Evolutionary conservation across 164 flowering plant species (phyloP).

Genomic region (Piper betle): DNA sequence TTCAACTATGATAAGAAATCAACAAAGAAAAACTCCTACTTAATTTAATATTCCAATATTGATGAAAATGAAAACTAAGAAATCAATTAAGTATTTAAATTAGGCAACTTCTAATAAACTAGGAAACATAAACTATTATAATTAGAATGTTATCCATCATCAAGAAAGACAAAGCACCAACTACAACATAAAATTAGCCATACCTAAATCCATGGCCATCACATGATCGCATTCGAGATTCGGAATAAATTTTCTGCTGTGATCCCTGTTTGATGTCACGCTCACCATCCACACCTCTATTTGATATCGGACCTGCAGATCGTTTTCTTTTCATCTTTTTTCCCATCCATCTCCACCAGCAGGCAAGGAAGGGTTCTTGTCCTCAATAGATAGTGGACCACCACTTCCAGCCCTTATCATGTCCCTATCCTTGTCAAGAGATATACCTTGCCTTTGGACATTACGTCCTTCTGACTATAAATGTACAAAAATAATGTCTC

Average conservation of each 20-base stretch:
- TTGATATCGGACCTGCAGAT: constrained; percentile 43
- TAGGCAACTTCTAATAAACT: too few species aligned
- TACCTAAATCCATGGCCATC: constrained; percentile 56
- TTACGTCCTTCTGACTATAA: constrained; percentile 54
- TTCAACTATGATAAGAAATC: too few species aligned
- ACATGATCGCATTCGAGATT: constrained; percentile 31
- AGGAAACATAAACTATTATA: too few species aligned
- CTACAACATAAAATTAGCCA: neutral
- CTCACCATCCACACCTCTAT: constrained; percentile 43
- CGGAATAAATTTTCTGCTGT: constrained; percentile 38
- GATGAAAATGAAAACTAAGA: too few species aligned
- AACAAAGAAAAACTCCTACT: too few species aligned
- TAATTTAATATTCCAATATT: too few species aligned
- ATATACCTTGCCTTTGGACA: constrained; percentile 34
- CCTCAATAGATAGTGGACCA: constrained; percentile 47
- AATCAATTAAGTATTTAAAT: too few species aligned
- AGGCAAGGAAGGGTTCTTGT: constrained; percentile 62
- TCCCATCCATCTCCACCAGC: constrained; percentile 90
- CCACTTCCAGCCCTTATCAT: constrained; percentile 37
- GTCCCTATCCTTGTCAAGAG: constrained; percentile 51
- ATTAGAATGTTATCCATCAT: too few species aligned
- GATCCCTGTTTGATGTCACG: constrained; percentile 40
- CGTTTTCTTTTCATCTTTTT: constrained; percentile 81
- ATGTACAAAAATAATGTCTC: neutral
- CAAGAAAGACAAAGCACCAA: neutral